These are phyloP conservation scores for Ogataea paradorogensis DNA, from an alignment of 805 yeast species.

Conservation along the genomic window DNA sequence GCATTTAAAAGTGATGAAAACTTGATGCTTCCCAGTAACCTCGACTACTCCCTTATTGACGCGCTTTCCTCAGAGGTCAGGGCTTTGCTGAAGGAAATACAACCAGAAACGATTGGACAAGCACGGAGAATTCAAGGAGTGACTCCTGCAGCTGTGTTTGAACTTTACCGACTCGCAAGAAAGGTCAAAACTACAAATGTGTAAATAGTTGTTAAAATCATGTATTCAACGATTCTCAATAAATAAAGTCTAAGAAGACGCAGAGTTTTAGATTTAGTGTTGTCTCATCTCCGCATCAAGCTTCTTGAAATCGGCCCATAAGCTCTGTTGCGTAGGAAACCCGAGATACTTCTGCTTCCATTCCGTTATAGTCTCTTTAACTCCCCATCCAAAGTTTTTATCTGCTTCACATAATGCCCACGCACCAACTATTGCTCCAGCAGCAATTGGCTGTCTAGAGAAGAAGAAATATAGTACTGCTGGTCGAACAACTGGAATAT, in stretches of 20 bases:
- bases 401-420: conserved; percentile 38
- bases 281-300: conserved; percentile 29
- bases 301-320: conserved; percentile 31
- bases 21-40: conserved; percentile 63
- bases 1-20: conserved; percentile 85
- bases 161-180: conserved; percentile 57
- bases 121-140: conserved; percentile 93
- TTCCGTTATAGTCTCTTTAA: conserved; percentile 27
- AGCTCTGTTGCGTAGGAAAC: conserved; percentile 32
- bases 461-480: conserved; percentile 36
- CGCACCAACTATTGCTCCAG: conserved; percentile 30
- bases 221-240: background rate
- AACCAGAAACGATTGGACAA: conserved; percentile 91
- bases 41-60: conserved; percentile 56
- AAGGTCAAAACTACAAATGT: conserved; percentile 15
- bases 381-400: conserved; percentile 31
- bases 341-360: conserved; percentile 31
- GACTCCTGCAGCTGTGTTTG: conserved; percentile 89
- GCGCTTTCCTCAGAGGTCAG: conserved; percentile 78
- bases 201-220: background rate
- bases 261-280: background rate
- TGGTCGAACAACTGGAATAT: conserved; percentile 35
- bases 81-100: conserved; percentile 61
- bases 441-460: conserved; percentile 38
- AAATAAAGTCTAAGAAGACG: conserved; percentile 2